phyloP scores from a whole-genome alignment of 257 asterid species.

The Orobanche coerulescens region DNA sequence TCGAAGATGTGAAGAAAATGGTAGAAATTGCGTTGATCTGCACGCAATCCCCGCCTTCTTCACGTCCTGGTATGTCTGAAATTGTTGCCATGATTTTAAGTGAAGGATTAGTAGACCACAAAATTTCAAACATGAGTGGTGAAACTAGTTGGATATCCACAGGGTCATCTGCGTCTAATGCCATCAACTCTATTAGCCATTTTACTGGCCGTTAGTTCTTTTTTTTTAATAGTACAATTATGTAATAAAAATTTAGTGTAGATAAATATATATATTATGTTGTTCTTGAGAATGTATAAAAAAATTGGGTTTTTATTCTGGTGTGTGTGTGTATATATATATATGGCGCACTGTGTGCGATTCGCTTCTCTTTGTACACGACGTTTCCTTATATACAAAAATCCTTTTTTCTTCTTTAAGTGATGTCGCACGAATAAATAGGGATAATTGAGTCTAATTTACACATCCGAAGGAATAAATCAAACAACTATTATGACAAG shows the following conservation, averaged over 20 bases:
- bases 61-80: constrained; percentile 80
- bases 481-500: no score
- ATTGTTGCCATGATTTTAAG: constrained; percentile 56
- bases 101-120: constrained; percentile 26
- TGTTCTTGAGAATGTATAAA: no score
- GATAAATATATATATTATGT: no score
- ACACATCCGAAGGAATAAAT: no score
- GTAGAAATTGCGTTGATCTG: constrained; percentile 61
- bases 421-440: no score
- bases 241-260: no score
- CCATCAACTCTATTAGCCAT: constrained; percentile 47
- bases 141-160: constrained; percentile 20
- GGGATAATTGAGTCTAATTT: no score
- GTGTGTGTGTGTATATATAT: no score
- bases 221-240: no score
- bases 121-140: constrained; percentile 25
- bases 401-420: constrained; percentile 68
- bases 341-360: no score
- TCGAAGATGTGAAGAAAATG: constrained; percentile 52
- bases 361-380: constrained; percentile 41
- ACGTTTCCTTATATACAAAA: constrained; percentile 69
- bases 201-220: constrained; percentile 54
- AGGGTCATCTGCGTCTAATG: constrained; percentile 36
- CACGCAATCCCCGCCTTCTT: constrained; percentile 63
- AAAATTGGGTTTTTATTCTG: no score